A percentile compares a stretch with the other conserved stretches of the same genome.
Conservation (phyloP, 73 alveolate species). For the Durusdinium trenchii region DNA sequence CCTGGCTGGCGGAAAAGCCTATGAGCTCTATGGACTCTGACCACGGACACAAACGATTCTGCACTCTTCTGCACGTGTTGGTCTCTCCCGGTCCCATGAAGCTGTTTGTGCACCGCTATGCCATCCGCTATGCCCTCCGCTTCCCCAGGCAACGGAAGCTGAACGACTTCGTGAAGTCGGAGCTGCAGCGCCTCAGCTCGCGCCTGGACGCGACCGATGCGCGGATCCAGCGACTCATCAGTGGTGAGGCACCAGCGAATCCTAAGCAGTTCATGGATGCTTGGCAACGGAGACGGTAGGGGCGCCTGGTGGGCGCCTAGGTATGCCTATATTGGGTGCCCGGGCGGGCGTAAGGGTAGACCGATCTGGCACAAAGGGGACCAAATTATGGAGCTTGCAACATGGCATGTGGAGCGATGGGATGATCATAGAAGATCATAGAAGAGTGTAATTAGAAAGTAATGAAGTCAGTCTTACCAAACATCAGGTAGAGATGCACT, state of each 20-base stretch:
- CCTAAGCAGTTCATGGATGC: constrained; percentile 49
- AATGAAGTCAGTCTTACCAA: no score
- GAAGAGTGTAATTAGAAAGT: no score
- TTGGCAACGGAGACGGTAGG: neutral
- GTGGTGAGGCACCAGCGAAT: constrained; percentile 40
- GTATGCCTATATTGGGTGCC: no score
- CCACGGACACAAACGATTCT: no score
- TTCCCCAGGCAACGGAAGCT: constrained; percentile 51
- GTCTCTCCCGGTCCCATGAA: neutral
- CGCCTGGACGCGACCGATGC: constrained; percentile 81
- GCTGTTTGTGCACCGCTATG: neutral
- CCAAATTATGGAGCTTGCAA: no score
- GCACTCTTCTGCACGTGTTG: no score
- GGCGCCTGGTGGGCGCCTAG: no score
- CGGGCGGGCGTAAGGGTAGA: no score
- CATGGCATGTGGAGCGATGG: no score
- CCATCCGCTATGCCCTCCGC: neutral
- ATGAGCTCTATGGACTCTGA: neutral
- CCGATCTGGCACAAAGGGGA: no score
- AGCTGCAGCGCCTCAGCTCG: constrained; percentile 48
- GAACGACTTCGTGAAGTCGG: constrained; percentile 52
- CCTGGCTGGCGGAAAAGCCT: neutral
- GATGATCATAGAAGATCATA: no score
- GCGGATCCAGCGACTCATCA: constrained; percentile 58
- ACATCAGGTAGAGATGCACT: no score